These are phyloP conservation scores for Rhizopus arrhizus DNA, from an alignment of 371 early-diverging fungal genomes.

Conservation along the genomic window DNA sequence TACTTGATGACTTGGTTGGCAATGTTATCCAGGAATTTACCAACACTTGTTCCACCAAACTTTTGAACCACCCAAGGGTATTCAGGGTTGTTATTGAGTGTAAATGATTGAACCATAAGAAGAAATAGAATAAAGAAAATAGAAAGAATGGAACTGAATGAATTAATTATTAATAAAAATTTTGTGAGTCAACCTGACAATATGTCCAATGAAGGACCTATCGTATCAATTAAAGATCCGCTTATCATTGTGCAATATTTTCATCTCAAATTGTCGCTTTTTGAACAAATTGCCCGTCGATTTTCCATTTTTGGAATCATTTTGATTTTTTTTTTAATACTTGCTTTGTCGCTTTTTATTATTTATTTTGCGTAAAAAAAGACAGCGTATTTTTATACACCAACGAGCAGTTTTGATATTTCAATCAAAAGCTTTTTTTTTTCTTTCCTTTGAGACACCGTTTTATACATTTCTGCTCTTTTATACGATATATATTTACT, in stretches of 20 bases:
- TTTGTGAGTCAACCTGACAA: slow-evolving; percentile 34
- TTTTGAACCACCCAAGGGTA: slow-evolving; percentile 79
- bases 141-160: slow-evolving; percentile 12
- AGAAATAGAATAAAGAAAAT: slow-evolving; percentile 14
- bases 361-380: too few relatives aligned
- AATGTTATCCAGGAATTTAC: slow-evolving; percentile 73
- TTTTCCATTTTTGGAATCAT: too few relatives aligned
- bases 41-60: slow-evolving; percentile 89
- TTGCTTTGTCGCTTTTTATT: too few relatives aligned
- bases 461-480: too few relatives aligned
- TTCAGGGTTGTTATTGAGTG: slow-evolving; percentile 30
- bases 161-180: slow-evolving; percentile 12
- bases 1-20: slow-evolving; percentile 64
- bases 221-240: slow-evolving; percentile 9
- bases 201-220: slow-evolving; percentile 20
- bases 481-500: too few relatives aligned
- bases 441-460: too few relatives aligned
- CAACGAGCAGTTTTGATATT: too few relatives aligned
- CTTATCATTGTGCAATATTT: slow-evolving; percentile 5
- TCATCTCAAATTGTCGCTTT: too few relatives aligned
- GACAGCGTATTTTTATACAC: too few relatives aligned
- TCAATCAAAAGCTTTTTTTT: too few relatives aligned
- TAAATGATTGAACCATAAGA: slow-evolving; percentile 22
- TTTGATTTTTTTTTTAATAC: too few relatives aligned
- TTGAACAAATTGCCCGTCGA: too few relatives aligned